Conservation (phyloP, 768 basidiomycete genomes). For the Tulasnella sp. region DNA sequence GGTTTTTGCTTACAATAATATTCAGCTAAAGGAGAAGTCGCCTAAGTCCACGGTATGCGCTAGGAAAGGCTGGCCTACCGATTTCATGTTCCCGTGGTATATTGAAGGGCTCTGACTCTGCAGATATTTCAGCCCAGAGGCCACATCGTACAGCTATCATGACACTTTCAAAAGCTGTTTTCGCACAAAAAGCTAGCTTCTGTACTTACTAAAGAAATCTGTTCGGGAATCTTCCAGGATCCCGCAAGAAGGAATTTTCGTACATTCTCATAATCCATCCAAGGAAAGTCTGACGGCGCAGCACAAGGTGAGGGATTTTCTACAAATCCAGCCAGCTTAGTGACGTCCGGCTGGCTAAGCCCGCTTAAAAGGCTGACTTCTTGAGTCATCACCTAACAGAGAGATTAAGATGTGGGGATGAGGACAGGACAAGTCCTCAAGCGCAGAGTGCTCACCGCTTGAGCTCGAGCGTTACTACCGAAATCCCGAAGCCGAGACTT, state of each 20-base stretch:
- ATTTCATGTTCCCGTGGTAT: not conserved
- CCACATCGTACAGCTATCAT: not conserved
- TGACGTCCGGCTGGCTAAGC: not conserved
- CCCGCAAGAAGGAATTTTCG: not conserved
- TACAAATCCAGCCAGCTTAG: not conserved
- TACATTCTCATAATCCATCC: not conserved
- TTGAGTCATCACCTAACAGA: not conserved
- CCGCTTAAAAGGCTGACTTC: not conserved
- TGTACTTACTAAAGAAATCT: not conserved
- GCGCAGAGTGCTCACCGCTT: too few relatives aligned
- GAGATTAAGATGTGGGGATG: too few relatives aligned
- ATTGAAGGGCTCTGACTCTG: not conserved
- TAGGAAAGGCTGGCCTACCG: not conserved
- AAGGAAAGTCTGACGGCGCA: not conserved
- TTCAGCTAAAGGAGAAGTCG: not conserved
- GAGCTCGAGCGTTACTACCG: too few relatives aligned
- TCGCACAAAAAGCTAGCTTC: too few relatives aligned
- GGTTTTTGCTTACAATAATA: not conserved
- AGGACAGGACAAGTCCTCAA: not conserved
- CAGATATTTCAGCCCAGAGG: not conserved
- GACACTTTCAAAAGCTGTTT: too few relatives aligned
- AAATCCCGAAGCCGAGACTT: too few relatives aligned
- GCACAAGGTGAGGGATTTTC: not conserved
- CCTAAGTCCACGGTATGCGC: too few relatives aligned
- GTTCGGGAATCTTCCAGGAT: not conserved